Evolutionary conservation across 177 flowering plant species (phyloP), one percentile per base, ranked within the genome.

Genomic region (Vitis hybrid): DNA sequence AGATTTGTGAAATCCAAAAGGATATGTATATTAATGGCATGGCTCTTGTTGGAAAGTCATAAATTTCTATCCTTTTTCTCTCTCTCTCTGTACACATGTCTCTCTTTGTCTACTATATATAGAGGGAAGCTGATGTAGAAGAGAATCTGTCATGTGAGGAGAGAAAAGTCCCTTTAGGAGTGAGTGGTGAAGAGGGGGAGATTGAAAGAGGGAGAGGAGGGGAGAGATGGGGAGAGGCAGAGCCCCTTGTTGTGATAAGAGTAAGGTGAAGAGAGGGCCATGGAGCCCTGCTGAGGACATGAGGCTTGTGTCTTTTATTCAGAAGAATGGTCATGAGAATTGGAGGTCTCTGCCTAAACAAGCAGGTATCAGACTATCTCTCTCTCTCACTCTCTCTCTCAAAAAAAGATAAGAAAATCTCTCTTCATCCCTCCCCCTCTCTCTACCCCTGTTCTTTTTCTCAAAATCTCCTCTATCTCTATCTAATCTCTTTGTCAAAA

Each of bases 321-420:
- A 80, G 65, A 82, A 77, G 63, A 74, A 86, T 79, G 97, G 97
- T 3, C 97, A 91, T 75, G 79, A 67, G 1, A 91, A 91, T 48
- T 91, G 93, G 97, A 80, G 97, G n/a, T 83, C 93, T 73, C 94
- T 91, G 67, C 97, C 97, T 21, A 87, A 78, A 67, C 85, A 78
- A 74, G 94, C 97, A 64, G 97, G 94, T 90, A 18, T 40, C 46
- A 40, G 6, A 40, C 30, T 27, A 1, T 19, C 61, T 49, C 17
- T 48, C 65, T 64, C 60, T 30, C 63, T 65, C 75, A 30, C 63
- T 65, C 75, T 66, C 66, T 67, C 73, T 21, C 21, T 21, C 2
- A 24, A 24, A 24, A 9, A 30, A 13, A 21, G 21, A 19, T 1
- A n/a, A 54, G 55, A 11, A 52, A 60, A 55, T 21, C 32, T 32